Base-by-base conservation (phyloP, 345 rosid species). In the Nephelium lappaceum region DNA sequence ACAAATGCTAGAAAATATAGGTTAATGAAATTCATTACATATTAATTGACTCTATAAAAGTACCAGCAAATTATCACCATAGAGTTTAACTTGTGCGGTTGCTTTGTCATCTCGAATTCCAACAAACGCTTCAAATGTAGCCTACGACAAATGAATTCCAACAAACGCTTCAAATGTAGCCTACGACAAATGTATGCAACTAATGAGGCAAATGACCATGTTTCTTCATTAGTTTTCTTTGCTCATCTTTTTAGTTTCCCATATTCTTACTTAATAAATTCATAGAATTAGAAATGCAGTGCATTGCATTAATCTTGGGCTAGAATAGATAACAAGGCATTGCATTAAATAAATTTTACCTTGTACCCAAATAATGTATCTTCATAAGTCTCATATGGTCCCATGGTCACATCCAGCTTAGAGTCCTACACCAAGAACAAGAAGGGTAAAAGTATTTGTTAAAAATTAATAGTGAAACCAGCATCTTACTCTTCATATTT, bases 311-410 rank as follows among this genome's bases (percentile, higher is more conserved):
- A 68, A 55, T 36, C 65, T 72, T 55, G n/a, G 27, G 47, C 31
- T 53, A 38, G n/a, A n/a, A n/a, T n/a, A n/a, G 19, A 74, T n/a
- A 65, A 60, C 38, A 75, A 38, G 5, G 38, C 45, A 12, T 21
- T 65, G 67, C 49, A 24, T 5, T 49, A 62, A 21, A 51, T 21
- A 71, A 72, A 49, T n/a, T 51, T 81, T 86, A 95, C 99, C 98
- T 95, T 95, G 86, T 91, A 95, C 27, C 98, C 93, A 85, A 95
- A 95, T 49, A 92, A 80, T 70, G 89, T 71, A 83, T 95, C 99
- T 81, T 92, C 98, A 57, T 95, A 95, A n/a, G 99, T 95, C 88
- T 93, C 97, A 67, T 95, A 95, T 41, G 99, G 98, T 81, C 99
- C 99, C 74, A 95, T 90, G 73, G 99, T 95, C 67, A 93, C 87